Base-by-base conservation (phyloP, 2,329 filamentous ascomycete species). In the Neonectria magnoliae region DNA sequence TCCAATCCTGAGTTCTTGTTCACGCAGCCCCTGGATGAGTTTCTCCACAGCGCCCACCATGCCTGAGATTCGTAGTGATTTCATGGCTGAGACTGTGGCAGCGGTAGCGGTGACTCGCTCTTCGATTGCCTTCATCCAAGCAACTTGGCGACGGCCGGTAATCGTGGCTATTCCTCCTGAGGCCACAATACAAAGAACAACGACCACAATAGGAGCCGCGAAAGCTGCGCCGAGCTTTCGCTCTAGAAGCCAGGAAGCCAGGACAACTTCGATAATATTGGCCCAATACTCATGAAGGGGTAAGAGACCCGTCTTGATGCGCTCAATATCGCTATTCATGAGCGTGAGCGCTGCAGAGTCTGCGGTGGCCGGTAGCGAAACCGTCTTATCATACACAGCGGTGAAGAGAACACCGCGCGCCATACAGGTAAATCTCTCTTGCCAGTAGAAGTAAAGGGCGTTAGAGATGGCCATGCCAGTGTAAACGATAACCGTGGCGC, bases 301-400 rank as follows among this genome's bases (percentile, higher is more conserved):
- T 2, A 71, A 57, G 16, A 78, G 70, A 0, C 79, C 79, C 3
- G 64, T 45, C 0, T 73, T 64, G 36, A 81, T 76, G 14, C 76
- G 73, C 55, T 81, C 79, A 5, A 78, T 68, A 56, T 81, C 79
- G 5, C 73, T 75, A 57, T 76, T 81, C 79, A 81, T 81, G 11
- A 81, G 64, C 0, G 79, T 81, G 10, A 80, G 67, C 0, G 77
- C 75, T 1, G 76, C 76, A 1, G 76, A 74, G 50, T 80, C 76
- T 73, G 33, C 33, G 3, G 33, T 13, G 11, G 33, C 14, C 1
- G 33, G 33, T 14, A 36, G 33, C 5, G 33, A 14, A 36, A 6
- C 6, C 13, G 33, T 36, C 13, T 36, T 36, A 7, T 16, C 13
- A 16, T 36, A 36, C 33, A 36, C 33, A 13, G 33, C 33, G 13